Conservation (phyloP, 768 basidiomycete genomes). For the Mycena pura region DNA sequence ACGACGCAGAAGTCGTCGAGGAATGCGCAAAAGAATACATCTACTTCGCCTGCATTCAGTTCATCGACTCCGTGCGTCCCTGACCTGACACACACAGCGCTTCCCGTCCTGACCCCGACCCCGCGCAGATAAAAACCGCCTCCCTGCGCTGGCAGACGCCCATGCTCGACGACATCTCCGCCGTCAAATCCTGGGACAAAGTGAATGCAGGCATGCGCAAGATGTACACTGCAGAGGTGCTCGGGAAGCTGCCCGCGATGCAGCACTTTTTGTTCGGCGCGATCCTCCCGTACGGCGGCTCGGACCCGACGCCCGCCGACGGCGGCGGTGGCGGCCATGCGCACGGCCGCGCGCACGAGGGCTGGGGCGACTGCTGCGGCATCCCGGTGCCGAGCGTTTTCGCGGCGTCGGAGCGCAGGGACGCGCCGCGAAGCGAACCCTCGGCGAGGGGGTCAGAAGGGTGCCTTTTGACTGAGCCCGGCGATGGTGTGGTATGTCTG, state of each 20-base stretch:
- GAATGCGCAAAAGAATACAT: conserved; percentile 94
- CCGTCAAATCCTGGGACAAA: conserved; percentile 95
- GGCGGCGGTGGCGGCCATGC: conserved; percentile 55
- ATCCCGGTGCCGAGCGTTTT: conserved; percentile 87
- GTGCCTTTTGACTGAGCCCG: conserved; percentile 27
- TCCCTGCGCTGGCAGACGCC: conserved; percentile 98
- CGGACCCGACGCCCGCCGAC: conserved; percentile 41
- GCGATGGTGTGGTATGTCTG: too few species aligned
- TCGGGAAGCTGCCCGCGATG: conserved; percentile 93
- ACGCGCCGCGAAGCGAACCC: conserved; percentile 11
- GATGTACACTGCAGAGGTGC: conserved; percentile 96
- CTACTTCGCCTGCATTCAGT: conserved; percentile 94
- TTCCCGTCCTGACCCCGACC: not conserved
- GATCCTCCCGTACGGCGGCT: conserved; percentile 73
- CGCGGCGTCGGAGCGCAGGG: conserved; percentile 59
- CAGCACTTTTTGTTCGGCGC: conserved; percentile 97
- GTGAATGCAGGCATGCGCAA: conserved; percentile 97
- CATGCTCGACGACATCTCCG: conserved; percentile 98
- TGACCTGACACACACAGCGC: not conserved
- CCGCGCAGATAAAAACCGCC: conserved; percentile 94
- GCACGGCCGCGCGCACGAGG: conserved; percentile 59
- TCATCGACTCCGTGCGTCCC: conserved; percentile 86
- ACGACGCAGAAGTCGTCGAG: conserved; percentile 89
- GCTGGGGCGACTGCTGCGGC: conserved; percentile 93
- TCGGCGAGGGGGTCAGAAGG: conserved; percentile 23